Conservation (phyloP, 352 stramenopile genomes). For the Pythium biforme region DNA sequence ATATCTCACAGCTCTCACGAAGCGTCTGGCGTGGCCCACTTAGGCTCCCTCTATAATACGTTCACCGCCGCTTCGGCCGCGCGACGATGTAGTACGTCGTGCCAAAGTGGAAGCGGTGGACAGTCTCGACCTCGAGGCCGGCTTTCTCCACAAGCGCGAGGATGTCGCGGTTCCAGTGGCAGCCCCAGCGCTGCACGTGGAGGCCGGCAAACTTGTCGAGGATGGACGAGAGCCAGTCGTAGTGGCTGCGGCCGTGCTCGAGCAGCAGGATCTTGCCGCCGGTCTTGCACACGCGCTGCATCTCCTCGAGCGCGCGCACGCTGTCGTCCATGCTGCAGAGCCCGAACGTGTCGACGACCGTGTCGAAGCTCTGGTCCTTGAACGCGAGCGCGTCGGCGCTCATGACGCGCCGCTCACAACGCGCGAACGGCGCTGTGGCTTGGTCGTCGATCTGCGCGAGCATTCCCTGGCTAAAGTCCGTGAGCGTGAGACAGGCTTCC, state of each 20-base stretch:
- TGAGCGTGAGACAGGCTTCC: slow-evolving; percentile 49
- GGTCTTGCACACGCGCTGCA: slow-evolving; percentile 91
- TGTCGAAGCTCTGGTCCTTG: slow-evolving; percentile 86
- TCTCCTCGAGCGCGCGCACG: slow-evolving; percentile 87
- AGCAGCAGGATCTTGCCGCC: slow-evolving; percentile 90
- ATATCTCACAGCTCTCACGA: too few species aligned
- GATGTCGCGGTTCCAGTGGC: slow-evolving; percentile 96
- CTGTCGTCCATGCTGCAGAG: slow-evolving; percentile 96
- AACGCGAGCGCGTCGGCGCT: slow-evolving; percentile 62
- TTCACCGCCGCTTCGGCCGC: slow-evolving; percentile 27
- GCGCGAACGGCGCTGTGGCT: slow-evolving; percentile 20
- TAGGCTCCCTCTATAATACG: too few species aligned
- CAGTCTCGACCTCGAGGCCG: slow-evolving; percentile 82
- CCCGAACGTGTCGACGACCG: slow-evolving; percentile 96
- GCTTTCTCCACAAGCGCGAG: slow-evolving; percentile 80
- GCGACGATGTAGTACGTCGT: slow-evolving; percentile 92
- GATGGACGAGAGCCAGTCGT: slow-evolving; percentile 87
- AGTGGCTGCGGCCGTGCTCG: slow-evolving; percentile 93
- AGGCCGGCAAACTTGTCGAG: slow-evolving; percentile 92
- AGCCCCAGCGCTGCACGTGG: slow-evolving; percentile 95
- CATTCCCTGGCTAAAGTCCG: slow-evolving; percentile 77
- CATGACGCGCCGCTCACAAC: slow-evolving; percentile 58
- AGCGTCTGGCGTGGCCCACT: not conserved
- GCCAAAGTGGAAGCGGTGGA: slow-evolving; percentile 94
- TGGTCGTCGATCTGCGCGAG: slow-evolving; percentile 48